Evolutionary conservation across 2,329 filamentous ascomycete genomes (phyloP).

Genomic region (Fonsecaea nubica): DNA sequence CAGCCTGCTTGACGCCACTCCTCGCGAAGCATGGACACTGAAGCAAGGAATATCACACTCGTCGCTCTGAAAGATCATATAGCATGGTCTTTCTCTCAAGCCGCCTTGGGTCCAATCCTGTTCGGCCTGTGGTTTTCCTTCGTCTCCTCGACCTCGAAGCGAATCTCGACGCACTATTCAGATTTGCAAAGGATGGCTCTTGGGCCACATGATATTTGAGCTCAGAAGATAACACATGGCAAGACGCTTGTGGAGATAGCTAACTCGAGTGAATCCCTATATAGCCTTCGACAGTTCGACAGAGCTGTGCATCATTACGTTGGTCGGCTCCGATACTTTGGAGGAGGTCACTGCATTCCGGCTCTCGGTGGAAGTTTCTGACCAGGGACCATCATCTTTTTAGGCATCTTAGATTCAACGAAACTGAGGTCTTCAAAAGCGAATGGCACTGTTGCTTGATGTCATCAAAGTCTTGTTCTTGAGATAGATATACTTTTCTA

Average conservation of each 20-base stretch:
- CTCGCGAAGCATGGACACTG: neutral
- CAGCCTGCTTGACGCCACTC: neutral
- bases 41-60: slow-evolving; percentile 39
- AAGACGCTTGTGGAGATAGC: neutral
- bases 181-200: neutral
- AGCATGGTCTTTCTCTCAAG: slow-evolving; percentile 50
- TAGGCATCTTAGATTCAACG: neutral
- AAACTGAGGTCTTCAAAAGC: neutral
- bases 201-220: neutral
- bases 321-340: neutral
- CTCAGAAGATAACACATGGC: neutral
- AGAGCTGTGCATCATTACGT: neutral
- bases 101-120: neutral
- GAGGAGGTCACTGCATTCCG: neutral
- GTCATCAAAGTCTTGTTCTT: neutral
- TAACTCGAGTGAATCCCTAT: neutral
- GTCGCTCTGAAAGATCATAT: slow-evolving; percentile 54
- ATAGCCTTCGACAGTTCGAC: neutral
- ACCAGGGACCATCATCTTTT: neutral
- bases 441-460: neutral
- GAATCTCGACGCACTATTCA: neutral
- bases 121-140: neutral
- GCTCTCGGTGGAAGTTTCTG: neutral
- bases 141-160: neutral
- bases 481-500: neutral